Conservation (phyloP, 1,139 yeast species). For the Candida sp. region DNA sequence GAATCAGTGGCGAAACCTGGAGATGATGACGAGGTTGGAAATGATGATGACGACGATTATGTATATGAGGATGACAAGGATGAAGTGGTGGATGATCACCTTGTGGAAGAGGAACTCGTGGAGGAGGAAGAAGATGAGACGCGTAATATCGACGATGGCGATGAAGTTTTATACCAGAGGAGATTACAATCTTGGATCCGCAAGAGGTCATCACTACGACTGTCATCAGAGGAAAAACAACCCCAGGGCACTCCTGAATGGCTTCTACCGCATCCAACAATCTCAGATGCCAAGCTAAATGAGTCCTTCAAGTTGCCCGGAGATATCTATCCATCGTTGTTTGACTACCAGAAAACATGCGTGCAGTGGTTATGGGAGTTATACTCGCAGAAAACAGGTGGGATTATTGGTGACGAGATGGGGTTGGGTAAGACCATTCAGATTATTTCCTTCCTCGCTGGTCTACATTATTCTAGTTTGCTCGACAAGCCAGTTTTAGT, state of each 20-base stretch:
- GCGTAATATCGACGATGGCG: conserved; percentile 75
- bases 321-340: conserved; percentile 83
- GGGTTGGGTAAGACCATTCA: conserved; percentile 97
- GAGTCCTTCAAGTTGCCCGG: conserved; percentile 82
- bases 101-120: conserved; percentile 15
- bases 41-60: conserved; percentile 15
- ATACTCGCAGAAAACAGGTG: conserved; percentile 87
- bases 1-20: conserved; percentile 8
- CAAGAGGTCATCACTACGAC: conserved; percentile 43
- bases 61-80: conserved; percentile 4
- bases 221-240: conserved; percentile 22
- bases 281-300: conserved; percentile 76
- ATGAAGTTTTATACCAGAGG: conserved; percentile 61
- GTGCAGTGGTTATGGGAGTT: conserved; percentile 85
- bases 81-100: conserved; percentile 8
- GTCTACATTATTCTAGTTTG: conserved; percentile 80
- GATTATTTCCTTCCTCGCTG: conserved; percentile 87
- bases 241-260: conserved; percentile 57
- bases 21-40: conserved; percentile 14
- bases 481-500: conserved; percentile 79
- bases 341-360: conserved; percentile 94
- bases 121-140: conserved; percentile 14
- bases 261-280: conserved; percentile 76
- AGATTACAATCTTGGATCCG: conserved; percentile 65
- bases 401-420: conserved; percentile 98